A percentile compares a stretch with the other conserved stretches of the same genome.
phyloP scores from a whole-genome alignment of 768 basidiomycete species.

The Russula earlei region DNA sequence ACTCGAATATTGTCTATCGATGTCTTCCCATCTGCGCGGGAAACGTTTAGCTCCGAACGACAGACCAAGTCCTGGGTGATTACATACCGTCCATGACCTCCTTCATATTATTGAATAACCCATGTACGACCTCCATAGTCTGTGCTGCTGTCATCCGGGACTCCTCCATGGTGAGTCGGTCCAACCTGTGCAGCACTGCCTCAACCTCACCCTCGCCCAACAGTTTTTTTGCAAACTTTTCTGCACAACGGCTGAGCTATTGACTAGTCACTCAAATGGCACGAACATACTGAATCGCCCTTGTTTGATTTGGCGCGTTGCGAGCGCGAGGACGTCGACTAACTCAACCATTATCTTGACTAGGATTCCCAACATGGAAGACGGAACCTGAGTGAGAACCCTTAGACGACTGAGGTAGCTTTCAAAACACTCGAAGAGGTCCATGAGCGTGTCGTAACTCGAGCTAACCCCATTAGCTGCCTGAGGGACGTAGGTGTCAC shows the following conservation, averaged over 20 bases:
- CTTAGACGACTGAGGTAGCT: background rate
- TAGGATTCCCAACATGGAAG: background rate
- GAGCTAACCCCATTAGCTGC: background rate
- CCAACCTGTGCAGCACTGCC: background rate
- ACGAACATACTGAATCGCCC: background rate
- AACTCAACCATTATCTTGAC: background rate
- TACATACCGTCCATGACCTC: background rate
- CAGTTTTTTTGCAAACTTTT: background rate
- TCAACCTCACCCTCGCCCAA: background rate
- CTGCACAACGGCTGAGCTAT: background rate
- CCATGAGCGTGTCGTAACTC: background rate
- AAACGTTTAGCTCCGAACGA: background rate
- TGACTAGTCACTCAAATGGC: background rate
- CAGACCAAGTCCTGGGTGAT: background rate
- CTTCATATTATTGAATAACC: conserved; percentile 1
- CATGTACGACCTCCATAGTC: background rate
- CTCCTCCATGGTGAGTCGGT: background rate
- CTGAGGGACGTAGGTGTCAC: background rate
- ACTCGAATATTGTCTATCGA: background rate
- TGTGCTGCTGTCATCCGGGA: background rate
- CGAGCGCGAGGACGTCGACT: background rate
- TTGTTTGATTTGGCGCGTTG: background rate
- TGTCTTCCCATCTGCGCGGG: background rate
- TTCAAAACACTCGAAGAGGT: background rate
- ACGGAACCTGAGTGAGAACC: background rate